Base-by-base conservation (phyloP, 352 stramenopile genomes). In the Pythium volutum region DNA sequence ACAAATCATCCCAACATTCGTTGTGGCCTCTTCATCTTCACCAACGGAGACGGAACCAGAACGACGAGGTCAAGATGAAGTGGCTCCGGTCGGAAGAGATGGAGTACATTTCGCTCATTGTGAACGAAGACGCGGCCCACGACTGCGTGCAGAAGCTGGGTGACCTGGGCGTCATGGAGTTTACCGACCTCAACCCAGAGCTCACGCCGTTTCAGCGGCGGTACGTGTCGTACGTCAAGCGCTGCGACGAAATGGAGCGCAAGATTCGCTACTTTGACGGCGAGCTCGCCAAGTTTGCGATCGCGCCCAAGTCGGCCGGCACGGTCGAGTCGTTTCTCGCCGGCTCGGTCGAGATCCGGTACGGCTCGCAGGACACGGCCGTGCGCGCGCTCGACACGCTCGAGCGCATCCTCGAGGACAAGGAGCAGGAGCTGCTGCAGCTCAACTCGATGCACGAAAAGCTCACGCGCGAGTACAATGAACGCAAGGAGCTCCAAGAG, bases 31-130 rank as follows among this genome's bases (percentile, higher is more conserved):
- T 46, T 23, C 15, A 43, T 22, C 45, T 26, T 20, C 7, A 47
- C 16, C 41, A 20, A 50, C 36, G 18, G 14, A 18, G 18, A 43
- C 33, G 33, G 12, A 38, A 38, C 33, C 7, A 16, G 15, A 20
- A 22, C 36, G 14, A 18, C 11, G 43, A 25, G n/a, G 38, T 51
- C 42, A 71, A 25, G 43, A 94, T 94, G 84, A 94, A 89, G 78
- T 99, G 97, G 97, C 98, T 99, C 69, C 96, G 97, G 62, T 99
- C 96, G 52, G 93, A 98, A 72, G 94, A 98, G 71, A 99, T 99
- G 96, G 89, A 98, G 81, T 99, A 99, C 67, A 97, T 99, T 77
- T 98, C 91, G 59, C 81, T 99, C 53, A 99, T 99, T 71, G 90
- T 99, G 62, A 98, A 98, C 64, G 96, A 99, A 74, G 96, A 99